Conservation (phyloP, 352 stramenopile species). For the Phytophthora aleatoria region DNA sequence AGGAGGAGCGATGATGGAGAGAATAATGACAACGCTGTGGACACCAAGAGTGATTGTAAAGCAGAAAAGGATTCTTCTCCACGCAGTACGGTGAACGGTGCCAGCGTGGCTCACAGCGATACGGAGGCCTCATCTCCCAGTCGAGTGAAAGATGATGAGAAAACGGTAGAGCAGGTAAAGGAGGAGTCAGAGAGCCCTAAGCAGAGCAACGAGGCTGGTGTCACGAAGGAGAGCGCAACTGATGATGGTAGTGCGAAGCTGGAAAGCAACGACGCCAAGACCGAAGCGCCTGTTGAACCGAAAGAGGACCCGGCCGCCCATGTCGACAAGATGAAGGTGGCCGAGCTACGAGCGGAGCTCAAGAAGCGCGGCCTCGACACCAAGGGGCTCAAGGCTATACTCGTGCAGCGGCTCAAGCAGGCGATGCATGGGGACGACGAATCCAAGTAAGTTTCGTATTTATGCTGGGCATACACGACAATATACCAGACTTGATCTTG, state of each 20-base stretch:
- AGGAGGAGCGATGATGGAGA: slow-evolving; percentile 7
- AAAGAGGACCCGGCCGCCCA: slow-evolving; percentile 26
- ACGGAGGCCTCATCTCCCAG: slow-evolving; percentile 15
- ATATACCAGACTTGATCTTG: slow-evolving; percentile 21
- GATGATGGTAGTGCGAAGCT: slow-evolving; percentile 4
- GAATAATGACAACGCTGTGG: slow-evolving; percentile 1
- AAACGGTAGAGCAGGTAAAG: slow-evolving; percentile 15
- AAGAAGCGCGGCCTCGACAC: slow-evolving; percentile 74
- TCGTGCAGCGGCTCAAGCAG: slow-evolving; percentile 67
- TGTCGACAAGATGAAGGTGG: slow-evolving; percentile 62
- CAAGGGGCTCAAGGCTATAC: slow-evolving; percentile 69
- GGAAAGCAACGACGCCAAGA: slow-evolving; percentile 1
- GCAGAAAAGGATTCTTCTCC: slow-evolving; percentile 5
- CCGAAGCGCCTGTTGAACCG: not conserved
- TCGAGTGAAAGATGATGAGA: slow-evolving; percentile 1
- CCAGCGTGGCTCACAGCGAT: slow-evolving; percentile 1
- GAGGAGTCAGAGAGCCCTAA: slow-evolving; percentile 9
- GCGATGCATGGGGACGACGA: slow-evolving; percentile 43
- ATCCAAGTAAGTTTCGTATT: slow-evolving; percentile 47
- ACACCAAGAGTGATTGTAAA: slow-evolving; percentile 6
- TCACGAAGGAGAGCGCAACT: slow-evolving; percentile 8
- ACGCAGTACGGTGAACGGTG: slow-evolving; percentile 2
- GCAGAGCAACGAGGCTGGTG: slow-evolving; percentile 15
- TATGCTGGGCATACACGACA: slow-evolving; percentile 34
- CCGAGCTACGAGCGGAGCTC: slow-evolving; percentile 64